These are phyloP conservation scores for Leishmania major DNA, from an alignment of 208 protist species.

Conservation along the genomic window DNA sequence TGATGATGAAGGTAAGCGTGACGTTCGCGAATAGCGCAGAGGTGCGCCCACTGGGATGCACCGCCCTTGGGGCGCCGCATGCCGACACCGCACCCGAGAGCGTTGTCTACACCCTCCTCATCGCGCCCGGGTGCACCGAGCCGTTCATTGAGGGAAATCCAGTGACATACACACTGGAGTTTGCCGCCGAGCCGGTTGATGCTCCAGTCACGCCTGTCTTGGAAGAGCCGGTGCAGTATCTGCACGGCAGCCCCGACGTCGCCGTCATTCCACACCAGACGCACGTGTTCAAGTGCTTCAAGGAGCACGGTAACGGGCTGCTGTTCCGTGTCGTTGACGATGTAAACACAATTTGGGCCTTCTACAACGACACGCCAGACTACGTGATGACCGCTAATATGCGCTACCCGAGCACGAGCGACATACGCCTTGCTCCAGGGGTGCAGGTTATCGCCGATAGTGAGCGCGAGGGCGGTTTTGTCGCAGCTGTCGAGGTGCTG, in stretches of 20 bases:
- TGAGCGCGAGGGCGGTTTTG: constrained; percentile 41
- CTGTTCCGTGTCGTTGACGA: constrained; percentile 85
- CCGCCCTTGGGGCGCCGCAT: constrained; percentile 22
- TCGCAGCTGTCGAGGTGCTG: constrained; percentile 53
- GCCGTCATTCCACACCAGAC: constrained; percentile 53
- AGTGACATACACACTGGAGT: constrained; percentile 55
- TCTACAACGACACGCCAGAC: constrained; percentile 86
- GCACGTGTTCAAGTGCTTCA: constrained; percentile 74
- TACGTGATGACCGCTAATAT: constrained; percentile 75
- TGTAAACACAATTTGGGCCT: constrained; percentile 68
- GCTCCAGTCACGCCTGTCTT: not conserved
- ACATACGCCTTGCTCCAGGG: constrained; percentile 39
- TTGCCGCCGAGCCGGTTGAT: constrained; percentile 58
- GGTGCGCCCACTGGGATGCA: constrained; percentile 33
- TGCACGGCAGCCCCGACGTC: constrained; percentile 58
- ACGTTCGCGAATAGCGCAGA: constrained; percentile 40
- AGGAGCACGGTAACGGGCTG: constrained; percentile 73
- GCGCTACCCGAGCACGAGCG: constrained; percentile 26
- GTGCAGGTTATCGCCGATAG: constrained; percentile 32
- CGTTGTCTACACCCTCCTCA: constrained; percentile 43
- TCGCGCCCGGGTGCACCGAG: constrained; percentile 57
- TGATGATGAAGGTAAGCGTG: constrained; percentile 59
- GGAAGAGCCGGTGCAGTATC: constrained; percentile 37
- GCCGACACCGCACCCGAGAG: constrained; percentile 18
- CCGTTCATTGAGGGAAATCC: constrained; percentile 61